A percentile compares a stretch with the other conserved stretches of the same genome.
These are phyloP conservation scores for Suhomyces coccinellae DNA, from an alignment of 1,139 yeast species.

Conservation along the genomic window DNA sequence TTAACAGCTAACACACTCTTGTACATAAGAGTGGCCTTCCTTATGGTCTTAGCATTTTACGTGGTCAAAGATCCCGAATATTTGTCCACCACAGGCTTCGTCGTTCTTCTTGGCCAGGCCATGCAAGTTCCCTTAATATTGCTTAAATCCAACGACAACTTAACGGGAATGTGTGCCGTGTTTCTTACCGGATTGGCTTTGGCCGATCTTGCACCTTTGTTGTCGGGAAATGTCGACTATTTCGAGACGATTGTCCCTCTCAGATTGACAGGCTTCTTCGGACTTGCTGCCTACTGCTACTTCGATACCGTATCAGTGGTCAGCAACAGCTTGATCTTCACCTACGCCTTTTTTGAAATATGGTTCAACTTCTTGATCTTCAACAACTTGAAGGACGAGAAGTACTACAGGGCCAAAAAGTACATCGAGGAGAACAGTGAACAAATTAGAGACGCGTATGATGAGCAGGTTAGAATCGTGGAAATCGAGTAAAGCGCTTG, in stretches of 20 bases:
- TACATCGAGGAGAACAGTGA: conserved; percentile 39
- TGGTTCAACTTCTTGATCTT: conserved; percentile 70
- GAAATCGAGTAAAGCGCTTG: conserved; percentile 13
- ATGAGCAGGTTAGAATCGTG: conserved; percentile 31
- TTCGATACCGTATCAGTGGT: conserved; percentile 43
- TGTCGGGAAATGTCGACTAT: conserved; percentile 55
- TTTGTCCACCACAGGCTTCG: conserved; percentile 49
- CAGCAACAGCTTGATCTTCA: conserved; percentile 63
- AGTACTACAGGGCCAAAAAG: conserved; percentile 41
- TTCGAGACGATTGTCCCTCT: conserved; percentile 71
- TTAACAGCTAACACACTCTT: conserved; percentile 53
- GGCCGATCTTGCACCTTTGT: conserved; percentile 57
- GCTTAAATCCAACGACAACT: conserved; percentile 47
- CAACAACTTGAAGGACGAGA: conserved; percentile 66
- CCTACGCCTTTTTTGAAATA: conserved; percentile 64
- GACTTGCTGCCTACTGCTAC: conserved; percentile 47
- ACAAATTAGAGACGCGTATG: conserved; percentile 30
- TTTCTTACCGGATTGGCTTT: conserved; percentile 46
- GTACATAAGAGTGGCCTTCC: conserved; percentile 49
- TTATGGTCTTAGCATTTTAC: conserved; percentile 45
- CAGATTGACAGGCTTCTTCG: conserved; percentile 59
- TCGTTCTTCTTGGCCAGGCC: conserved; percentile 57
- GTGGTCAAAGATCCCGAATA: conserved; percentile 43
- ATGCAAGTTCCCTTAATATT: conserved; percentile 44
- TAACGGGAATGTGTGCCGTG: conserved; percentile 52